Conservation (phyloP, 345 rosid species). For the Noccaea caerulescens region DNA sequence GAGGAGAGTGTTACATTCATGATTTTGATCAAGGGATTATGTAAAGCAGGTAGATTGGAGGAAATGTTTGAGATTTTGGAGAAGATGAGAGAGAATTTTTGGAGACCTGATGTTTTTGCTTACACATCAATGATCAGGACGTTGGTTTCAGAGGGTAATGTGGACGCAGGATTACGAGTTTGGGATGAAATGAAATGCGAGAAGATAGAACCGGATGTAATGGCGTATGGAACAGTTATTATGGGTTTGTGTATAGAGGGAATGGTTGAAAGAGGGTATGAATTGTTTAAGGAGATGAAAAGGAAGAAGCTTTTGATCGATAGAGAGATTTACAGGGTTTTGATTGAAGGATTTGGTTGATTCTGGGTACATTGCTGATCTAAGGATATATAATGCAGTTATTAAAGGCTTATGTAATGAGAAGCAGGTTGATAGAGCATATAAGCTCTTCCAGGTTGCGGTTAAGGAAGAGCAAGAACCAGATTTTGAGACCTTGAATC, state of each 20-base stretch:
- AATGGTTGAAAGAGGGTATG: constrained; percentile 56
- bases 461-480: constrained; percentile 67
- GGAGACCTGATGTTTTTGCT: constrained; percentile 78
- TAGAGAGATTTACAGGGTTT: constrained; percentile 54
- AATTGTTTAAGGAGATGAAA: constrained; percentile 79
- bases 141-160: constrained; percentile 56
- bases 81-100: constrained; percentile 61
- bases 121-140: constrained; percentile 66
- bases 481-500: constrained; percentile 58
- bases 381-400: constrained; percentile 69
- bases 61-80: constrained; percentile 60
- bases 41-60: constrained; percentile 58
- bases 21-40: constrained; percentile 70
- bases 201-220: constrained; percentile 67
- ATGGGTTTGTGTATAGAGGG: constrained; percentile 66
- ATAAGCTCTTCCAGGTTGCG: constrained; percentile 54
- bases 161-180: constrained; percentile 64
- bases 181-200: constrained; percentile 81
- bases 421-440: constrained; percentile 60
- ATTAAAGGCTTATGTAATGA: constrained; percentile 65
- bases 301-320: constrained; percentile 63
- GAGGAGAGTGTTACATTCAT: constrained; percentile 74
- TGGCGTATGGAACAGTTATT: constrained; percentile 64
- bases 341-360: constrained; percentile 73
- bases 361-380: constrained; percentile 73